Evolutionary conservation across 192 early-diverging fungal species (phyloP).

Genomic region (Spizellomyces punctatus): DNA sequence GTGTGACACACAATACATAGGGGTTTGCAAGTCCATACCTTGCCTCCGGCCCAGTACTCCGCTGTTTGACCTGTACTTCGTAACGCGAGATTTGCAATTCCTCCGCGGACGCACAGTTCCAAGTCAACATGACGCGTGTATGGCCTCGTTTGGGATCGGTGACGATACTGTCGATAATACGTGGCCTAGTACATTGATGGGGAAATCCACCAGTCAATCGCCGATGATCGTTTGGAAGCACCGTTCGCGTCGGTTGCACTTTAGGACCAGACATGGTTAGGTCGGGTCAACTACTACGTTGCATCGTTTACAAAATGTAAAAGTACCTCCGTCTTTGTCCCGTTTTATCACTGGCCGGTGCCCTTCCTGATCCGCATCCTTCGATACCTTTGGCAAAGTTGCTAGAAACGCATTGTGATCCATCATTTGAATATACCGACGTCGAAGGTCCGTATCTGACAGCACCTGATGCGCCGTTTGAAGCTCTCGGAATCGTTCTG

Average conservation of each 20-base stretch:
- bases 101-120: conserved; percentile 30
- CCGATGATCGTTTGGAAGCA: conserved; percentile 17
- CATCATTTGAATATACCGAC: conserved; percentile 38
- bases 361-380: conserved; percentile 34
- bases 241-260: conserved; percentile 23
- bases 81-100: conserved; percentile 35
- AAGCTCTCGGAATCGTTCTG: conserved; percentile 26
- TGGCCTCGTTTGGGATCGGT: conserved; percentile 26
- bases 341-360: conserved; percentile 28
- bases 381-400: conserved; percentile 26
- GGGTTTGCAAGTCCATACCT: not conserved
- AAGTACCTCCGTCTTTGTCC: not conserved
- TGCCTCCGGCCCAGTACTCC: conserved; percentile 10
- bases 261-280: too few species aligned
- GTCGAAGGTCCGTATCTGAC: conserved; percentile 28
- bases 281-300: too few species aligned
- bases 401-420: conserved; percentile 33
- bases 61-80: conserved; percentile 31
- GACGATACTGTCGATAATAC: conserved; percentile 15
- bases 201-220: conserved; percentile 37
- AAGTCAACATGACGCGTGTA: conserved; percentile 11
- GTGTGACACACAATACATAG: not conserved
- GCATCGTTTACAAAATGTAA: too few species aligned
- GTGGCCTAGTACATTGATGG: conserved; percentile 35
- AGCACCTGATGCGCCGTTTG: conserved; percentile 38